Evolutionary conservation across 2,329 filamentous ascomycete genomes (phyloP).

Genomic region (Colletotrichum filicis): DNA sequence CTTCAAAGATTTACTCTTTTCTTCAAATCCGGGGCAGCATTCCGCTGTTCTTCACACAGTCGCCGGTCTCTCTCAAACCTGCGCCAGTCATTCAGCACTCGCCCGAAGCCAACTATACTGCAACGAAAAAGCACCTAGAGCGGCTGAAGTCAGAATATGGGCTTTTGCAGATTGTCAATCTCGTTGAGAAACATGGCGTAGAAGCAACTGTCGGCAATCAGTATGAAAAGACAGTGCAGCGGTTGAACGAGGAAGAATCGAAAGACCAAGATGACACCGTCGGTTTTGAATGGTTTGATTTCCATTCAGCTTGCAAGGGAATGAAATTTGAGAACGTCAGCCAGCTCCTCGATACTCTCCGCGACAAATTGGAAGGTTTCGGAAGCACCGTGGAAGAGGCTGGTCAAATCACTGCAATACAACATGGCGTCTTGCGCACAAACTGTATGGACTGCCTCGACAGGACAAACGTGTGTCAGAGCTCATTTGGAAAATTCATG

Average conservation of each 20-base stretch:
- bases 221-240: slow-evolving; percentile 76
- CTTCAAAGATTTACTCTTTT: slow-evolving; percentile 80
- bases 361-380: slow-evolving; percentile 73
- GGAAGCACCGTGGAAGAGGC: slow-evolving; percentile 74
- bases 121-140: slow-evolving; percentile 84
- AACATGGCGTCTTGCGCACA: slow-evolving; percentile 85
- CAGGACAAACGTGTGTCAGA: slow-evolving; percentile 95
- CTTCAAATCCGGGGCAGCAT: slow-evolving; percentile 91
- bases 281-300: slow-evolving; percentile 96
- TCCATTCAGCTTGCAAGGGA: slow-evolving; percentile 89
- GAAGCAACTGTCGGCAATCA: slow-evolving; percentile 83
- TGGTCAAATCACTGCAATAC: slow-evolving; percentile 57
- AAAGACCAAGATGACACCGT: slow-evolving; percentile 57
- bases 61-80: slow-evolving; percentile 92
- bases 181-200: slow-evolving; percentile 88
- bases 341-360: slow-evolving; percentile 77
- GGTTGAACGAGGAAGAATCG: slow-evolving; percentile 72
- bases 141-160: slow-evolving; percentile 78
- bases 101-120: slow-evolving; percentile 78
- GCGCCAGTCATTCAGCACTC: slow-evolving; percentile 86
- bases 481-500: slow-evolving; percentile 85
- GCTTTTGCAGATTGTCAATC: slow-evolving; percentile 79
- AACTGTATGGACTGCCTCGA: slow-evolving; percentile 99
- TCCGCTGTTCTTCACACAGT: slow-evolving; percentile 94
- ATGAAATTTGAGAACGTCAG: slow-evolving; percentile 99